Base-by-base conservation (phyloP, 169 alveolate genomes). In the Plasmodium inui region DNA sequence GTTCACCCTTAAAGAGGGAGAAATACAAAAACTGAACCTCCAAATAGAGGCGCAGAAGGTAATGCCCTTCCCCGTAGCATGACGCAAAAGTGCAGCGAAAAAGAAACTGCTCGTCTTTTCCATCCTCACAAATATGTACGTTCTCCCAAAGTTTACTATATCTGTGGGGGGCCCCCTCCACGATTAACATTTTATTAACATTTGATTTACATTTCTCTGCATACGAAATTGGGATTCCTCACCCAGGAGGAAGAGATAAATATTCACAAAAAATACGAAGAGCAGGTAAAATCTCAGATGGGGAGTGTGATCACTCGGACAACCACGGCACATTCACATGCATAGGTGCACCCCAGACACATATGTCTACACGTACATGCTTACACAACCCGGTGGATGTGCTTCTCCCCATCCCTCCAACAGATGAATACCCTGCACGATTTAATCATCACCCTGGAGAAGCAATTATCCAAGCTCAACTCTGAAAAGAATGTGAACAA, bases 261-360 rank as follows among this genome's bases (percentile, higher is more conserved):
- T 70, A 89, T 89, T 34, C 94, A 89, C 53, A 89, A 89, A 80
- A 89, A 89, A 72, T 89, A 89, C 67, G 94, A 89, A 44, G 94
- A 89, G 34, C 94, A 89, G 78, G 93, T 85, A 84, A 71, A 3
- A 74, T 74, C 55, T 50, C 14, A 85, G 26, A 85, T 53, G 22
- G 76, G 73, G 39, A 32, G n/a, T 61, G 17, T 9, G 37, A 12
- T n/a, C 37, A 26, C 8, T 4, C n/a, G 41, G 14, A 19, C n/a
- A 26, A 0, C 1, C 76, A 67, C 34, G 7, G 9, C 76, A 22
- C 37, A 17, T 0, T 57, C 22, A 22, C 73, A 57, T 57, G 28
- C 30, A 57, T 57, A 55, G n/a, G 22, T 55, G 5, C 73, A 57
- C 53, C 14, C 17, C 53, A 41, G 17, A 41, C 73, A 3, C n/a